Conservation (phyloP, 768 basidiomycete species). For the Chalciporus piperatus region DNA sequence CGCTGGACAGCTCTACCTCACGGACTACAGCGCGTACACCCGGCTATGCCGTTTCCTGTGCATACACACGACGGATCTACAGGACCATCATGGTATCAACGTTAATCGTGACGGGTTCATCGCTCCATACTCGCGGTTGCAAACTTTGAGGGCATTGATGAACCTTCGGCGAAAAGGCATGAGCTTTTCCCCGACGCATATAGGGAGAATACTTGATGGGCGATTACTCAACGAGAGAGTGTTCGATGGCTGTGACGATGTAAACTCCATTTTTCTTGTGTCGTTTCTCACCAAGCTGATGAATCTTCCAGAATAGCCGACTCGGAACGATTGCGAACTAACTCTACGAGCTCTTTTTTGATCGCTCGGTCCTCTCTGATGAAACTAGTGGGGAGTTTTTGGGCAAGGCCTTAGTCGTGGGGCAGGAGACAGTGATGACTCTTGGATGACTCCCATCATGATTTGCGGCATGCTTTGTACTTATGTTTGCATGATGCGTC, state of each 20-base stretch:
- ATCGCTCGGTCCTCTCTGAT: too few relatives aligned
- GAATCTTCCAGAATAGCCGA: too few relatives aligned
- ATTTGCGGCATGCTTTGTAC: too few relatives aligned
- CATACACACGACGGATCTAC: conserved; percentile 11
- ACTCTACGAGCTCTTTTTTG: too few relatives aligned
- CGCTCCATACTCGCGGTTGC: conserved; percentile 30
- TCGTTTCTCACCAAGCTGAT: too few relatives aligned
- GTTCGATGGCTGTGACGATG: not conserved
- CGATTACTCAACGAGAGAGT: conserved; percentile 11
- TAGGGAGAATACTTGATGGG: conserved; percentile 37
- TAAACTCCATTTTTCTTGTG: too few relatives aligned
- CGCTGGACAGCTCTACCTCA: conserved; percentile 30
- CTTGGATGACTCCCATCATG: too few relatives aligned
- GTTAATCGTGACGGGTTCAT: conserved; percentile 18
- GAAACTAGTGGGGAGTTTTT: too few relatives aligned
- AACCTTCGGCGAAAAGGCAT: conserved; percentile 37
- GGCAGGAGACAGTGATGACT: too few relatives aligned
- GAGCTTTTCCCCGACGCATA: conserved; percentile 34
- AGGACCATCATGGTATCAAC: not conserved
- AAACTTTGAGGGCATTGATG: conserved; percentile 20
- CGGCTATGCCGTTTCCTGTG: conserved; percentile 24
- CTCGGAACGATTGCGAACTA: too few relatives aligned
- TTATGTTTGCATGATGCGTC: too few relatives aligned
- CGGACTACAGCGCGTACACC: conserved; percentile 19
- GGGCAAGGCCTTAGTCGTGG: too few relatives aligned